Percentiles rank a stretch among this genome's conserved stretches.
These are phyloP conservation scores for Porcisia hertigi DNA, from an alignment of 208 protist species.

Conservation along the genomic window DNA sequence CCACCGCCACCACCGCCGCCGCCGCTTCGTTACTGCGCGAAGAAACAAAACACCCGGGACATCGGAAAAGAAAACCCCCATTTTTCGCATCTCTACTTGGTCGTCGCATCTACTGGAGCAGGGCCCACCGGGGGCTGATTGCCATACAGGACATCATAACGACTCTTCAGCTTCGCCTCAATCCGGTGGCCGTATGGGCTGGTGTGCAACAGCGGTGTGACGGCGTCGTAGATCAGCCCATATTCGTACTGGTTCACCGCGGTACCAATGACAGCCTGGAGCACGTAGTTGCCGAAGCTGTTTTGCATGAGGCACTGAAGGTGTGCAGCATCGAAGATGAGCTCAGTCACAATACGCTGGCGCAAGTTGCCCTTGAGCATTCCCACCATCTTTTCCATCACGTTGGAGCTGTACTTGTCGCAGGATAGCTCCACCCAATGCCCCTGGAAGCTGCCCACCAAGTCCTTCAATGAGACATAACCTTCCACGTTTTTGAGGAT, in stretches of 20 bases:
- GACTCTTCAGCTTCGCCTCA: slow-evolving; percentile 54
- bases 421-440: slow-evolving; percentile 71
- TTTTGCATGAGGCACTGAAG: slow-evolving; percentile 75
- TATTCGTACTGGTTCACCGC: slow-evolving; percentile 56
- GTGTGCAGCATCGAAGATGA: slow-evolving; percentile 57
- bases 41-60: neutral
- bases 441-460: slow-evolving; percentile 49
- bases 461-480: slow-evolving; percentile 32
- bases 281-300: slow-evolving; percentile 87
- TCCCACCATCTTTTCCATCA: slow-evolving; percentile 83
- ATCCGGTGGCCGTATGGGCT: slow-evolving; percentile 83
- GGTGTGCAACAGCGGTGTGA: slow-evolving; percentile 51
- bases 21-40: neutral
- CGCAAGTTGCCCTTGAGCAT: slow-evolving; percentile 39
- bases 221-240: slow-evolving; percentile 34
- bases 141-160: slow-evolving; percentile 24
- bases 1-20: too few relatives aligned
- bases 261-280: slow-evolving; percentile 79
- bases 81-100: neutral
- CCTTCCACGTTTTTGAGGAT: slow-evolving; percentile 72
- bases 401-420: slow-evolving; percentile 91
- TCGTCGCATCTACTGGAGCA: neutral
- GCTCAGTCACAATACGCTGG: slow-evolving; percentile 54
- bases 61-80: neutral
- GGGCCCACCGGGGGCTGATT: neutral